These are phyloP conservation scores for Tricholoma terreum DNA, from an alignment of 768 basidiomycete genomes.

Conservation along the genomic window DNA sequence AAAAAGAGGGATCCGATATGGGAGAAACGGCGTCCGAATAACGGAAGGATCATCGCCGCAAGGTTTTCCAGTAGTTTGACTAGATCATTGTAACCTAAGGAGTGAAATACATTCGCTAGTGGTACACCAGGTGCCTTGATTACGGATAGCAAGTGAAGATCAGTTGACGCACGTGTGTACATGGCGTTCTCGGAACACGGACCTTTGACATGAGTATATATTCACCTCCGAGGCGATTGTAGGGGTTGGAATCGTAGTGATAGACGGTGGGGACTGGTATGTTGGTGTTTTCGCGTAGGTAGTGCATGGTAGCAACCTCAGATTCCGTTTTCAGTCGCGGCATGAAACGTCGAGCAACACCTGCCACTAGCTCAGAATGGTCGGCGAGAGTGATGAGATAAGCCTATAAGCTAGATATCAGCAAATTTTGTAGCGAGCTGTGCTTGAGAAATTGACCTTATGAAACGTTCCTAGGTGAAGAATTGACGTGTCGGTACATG, in stretches of 20 bases:
- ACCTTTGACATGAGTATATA: slow-evolving; percentile 89
- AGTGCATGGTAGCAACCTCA: slow-evolving; percentile 83
- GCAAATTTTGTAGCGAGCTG: background rate
- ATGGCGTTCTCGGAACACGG: slow-evolving; percentile 18
- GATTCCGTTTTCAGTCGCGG: slow-evolving; percentile 84
- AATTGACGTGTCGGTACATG: slow-evolving; percentile 6
- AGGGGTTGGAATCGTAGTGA: slow-evolving; percentile 79
- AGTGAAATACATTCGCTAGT: slow-evolving; percentile 67
- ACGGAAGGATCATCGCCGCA: slow-evolving; percentile 62
- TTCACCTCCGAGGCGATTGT: slow-evolving; percentile 80
- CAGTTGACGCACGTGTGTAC: slow-evolving; percentile 3
- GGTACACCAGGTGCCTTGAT: slow-evolving; percentile 70
- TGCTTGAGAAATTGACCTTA: slow-evolving; percentile 43
- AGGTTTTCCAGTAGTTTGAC: slow-evolving; percentile 65
- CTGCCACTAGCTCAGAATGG: slow-evolving; percentile 62
- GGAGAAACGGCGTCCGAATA: slow-evolving; percentile 76
- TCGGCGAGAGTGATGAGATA: slow-evolving; percentile 71
- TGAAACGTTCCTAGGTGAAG: slow-evolving; percentile 72
- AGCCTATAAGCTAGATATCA: slow-evolving; percentile 43
- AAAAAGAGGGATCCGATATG: slow-evolving; percentile 74
- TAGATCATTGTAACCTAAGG: slow-evolving; percentile 62
- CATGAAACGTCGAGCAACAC: slow-evolving; percentile 84
- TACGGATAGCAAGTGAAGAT: slow-evolving; percentile 4
- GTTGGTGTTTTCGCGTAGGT: slow-evolving; percentile 64
- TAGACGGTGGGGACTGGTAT: slow-evolving; percentile 77